Evolutionary conservation across 306 rosid genomes (phyloP).

Genomic region (Rubus parviflorus): DNA sequence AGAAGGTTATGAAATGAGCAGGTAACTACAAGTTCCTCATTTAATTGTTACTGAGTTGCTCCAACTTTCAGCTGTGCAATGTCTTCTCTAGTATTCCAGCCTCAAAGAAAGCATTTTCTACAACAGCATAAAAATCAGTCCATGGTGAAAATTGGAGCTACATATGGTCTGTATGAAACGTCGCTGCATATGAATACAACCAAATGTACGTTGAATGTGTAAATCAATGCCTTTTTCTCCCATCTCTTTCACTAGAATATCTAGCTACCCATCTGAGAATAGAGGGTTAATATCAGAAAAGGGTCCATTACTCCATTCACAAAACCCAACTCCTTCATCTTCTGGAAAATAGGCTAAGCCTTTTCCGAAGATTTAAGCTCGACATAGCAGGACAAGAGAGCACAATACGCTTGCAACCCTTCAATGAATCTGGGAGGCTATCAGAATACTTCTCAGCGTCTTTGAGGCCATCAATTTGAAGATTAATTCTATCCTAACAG

Average conservation of each 20-base stretch:
- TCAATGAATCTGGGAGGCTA: conserved; percentile 37
- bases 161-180: no score
- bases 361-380: conserved; percentile 47
- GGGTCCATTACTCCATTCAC: conserved; percentile 17
- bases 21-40: conserved; percentile 35
- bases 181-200: no score
- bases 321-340: conserved; percentile 39
- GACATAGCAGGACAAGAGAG: conserved; percentile 58
- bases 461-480: conserved; percentile 56
- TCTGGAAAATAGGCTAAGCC: conserved; percentile 57
- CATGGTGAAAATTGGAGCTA: no score
- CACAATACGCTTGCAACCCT: conserved; percentile 45
- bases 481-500: conserved; percentile 33
- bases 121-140: conserved; percentile 48
- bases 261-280: conserved; percentile 49
- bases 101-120: conserved; percentile 58
- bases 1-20: conserved; percentile 43
- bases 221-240: conserved; percentile 8
- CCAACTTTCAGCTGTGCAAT: conserved; percentile 45
- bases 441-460: conserved; percentile 55
- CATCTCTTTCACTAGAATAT: conserved; percentile 24
- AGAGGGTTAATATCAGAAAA: conserved; percentile 52
- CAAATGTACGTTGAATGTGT: no score
- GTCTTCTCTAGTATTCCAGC: conserved; percentile 47
- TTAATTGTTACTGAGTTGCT: conserved; percentile 25